Evolutionary conservation across 192 early-diverging fungal species (phyloP).

Genomic region (Cladochytrium replicatum): DNA sequence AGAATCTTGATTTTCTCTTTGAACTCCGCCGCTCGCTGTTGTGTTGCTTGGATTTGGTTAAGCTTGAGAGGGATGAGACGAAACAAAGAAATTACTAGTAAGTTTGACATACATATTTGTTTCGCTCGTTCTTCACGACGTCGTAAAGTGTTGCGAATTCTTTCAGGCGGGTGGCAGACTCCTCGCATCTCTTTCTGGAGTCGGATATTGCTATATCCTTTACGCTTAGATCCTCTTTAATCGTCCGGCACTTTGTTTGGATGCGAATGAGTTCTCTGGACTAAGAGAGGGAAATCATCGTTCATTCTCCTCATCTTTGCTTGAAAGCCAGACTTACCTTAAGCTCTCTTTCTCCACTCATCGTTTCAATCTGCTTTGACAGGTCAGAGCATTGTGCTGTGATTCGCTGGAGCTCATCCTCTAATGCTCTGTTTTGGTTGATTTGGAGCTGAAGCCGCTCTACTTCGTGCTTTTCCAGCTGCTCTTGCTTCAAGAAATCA

Average conservation of each 20-base stretch:
- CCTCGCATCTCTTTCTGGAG: slow-evolving; percentile 38
- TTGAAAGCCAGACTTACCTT: slow-evolving; percentile 23
- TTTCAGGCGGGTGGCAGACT: slow-evolving; percentile 32
- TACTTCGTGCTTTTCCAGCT: slow-evolving; percentile 35
- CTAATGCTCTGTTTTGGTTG: slow-evolving; percentile 34
- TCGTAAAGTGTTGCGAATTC: slow-evolving; percentile 50
- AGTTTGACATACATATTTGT: slow-evolving; percentile 42
- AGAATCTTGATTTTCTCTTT: slow-evolving; percentile 55
- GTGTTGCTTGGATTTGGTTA: slow-evolving; percentile 49
- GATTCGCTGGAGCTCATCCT: slow-evolving; percentile 37
- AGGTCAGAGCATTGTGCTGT: slow-evolving; percentile 12
- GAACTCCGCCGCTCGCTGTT: slow-evolving; percentile 51
- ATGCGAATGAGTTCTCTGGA: slow-evolving; percentile 46
- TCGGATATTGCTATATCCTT: slow-evolving; percentile 45
- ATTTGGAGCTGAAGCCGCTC: slow-evolving; percentile 27
- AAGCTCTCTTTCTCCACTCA: slow-evolving; percentile 40
- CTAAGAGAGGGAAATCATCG: slow-evolving; percentile 10
- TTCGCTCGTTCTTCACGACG: slow-evolving; percentile 54
- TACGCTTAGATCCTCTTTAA: slow-evolving; percentile 37
- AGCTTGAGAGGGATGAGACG: slow-evolving; percentile 13
- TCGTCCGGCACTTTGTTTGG: slow-evolving; percentile 23
- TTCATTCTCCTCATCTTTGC: background rate
- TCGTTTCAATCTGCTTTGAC: slow-evolving; percentile 22
- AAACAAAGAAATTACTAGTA: background rate
- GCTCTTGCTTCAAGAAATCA: slow-evolving; percentile 41